These are phyloP conservation scores for Violaceomyces palustris DNA, from an alignment of 1,284 basidiomycete species.

Conservation along the genomic window DNA sequence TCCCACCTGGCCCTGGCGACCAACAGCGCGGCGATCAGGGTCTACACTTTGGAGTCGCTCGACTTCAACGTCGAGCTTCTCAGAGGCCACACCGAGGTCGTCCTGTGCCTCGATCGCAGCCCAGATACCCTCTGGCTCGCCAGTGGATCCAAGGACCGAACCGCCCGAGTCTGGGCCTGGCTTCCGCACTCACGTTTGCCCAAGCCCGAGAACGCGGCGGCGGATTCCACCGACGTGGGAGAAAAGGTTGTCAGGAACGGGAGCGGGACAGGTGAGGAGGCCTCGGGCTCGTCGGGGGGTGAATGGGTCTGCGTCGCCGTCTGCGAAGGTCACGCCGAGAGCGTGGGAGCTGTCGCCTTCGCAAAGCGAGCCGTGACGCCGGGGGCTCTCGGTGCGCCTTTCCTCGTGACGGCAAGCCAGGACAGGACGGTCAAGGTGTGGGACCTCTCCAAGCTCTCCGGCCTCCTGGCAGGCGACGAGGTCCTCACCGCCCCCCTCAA, in stretches of 20 bases:
- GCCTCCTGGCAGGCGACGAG: background rate
- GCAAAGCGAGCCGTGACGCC: constrained; percentile 17
- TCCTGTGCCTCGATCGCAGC: constrained; percentile 74
- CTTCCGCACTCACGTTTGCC: constrained; percentile 42
- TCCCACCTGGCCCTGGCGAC: constrained; percentile 85
- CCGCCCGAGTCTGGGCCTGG: constrained; percentile 72
- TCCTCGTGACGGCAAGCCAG: constrained; percentile 81
- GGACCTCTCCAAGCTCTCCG: constrained; percentile 59
- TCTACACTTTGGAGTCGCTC: constrained; percentile 62
- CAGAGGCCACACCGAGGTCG: constrained; percentile 72
- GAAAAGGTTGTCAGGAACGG: background rate
- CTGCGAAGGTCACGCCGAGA: constrained; percentile 91
- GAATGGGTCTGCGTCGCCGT: constrained; percentile 76
- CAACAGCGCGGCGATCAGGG: constrained; percentile 83
- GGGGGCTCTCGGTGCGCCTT: constrained; percentile 19
- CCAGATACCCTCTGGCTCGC: constrained; percentile 68
- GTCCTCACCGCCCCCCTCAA: constrained; percentile 27
- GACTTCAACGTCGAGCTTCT: constrained; percentile 37
- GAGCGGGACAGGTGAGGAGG: background rate
- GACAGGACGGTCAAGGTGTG: constrained; percentile 98
- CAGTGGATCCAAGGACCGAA: constrained; percentile 87
- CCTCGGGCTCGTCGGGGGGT: constrained; percentile 3
- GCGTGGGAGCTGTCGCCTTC: constrained; percentile 82
- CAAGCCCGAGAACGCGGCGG: too few relatives aligned
- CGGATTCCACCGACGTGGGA: background rate